Base-by-base conservation (phyloP, 352 stramenopile genomes). In the Phytophthora hybrid region DNA sequence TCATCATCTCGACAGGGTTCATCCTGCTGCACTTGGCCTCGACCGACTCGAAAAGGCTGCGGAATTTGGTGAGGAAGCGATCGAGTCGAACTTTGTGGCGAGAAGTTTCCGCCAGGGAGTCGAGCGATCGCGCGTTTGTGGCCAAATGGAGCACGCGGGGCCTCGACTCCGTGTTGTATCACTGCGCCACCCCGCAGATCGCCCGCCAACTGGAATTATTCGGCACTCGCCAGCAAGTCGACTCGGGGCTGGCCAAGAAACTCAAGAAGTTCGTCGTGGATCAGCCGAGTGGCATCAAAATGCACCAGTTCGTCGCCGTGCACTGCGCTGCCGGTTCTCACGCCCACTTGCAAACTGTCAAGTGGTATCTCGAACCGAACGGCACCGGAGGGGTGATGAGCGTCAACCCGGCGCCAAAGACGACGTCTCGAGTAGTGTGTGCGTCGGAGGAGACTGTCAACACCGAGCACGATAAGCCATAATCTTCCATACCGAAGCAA, bases 101-200 rank as follows among this genome's bases (percentile, higher is more conserved):
- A 5, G 60, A 71, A 18, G 49, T 63, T 39, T 68, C 54, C 5
- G 54, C 61, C 1, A 49, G 66, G 11, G 55, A 69, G 14, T 19
- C 66, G 9, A 59, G 55, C 11, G 71, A 81, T 2, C 71, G 71
- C 7, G 63, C 68, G 0, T 79, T 79, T 29, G 47, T 76, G 37
- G 66, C 64, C 32, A 74, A 79, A 31, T 81, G 76, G 72, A 75
- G 71, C 21, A 72, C 71, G 0, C 54, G 39, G 0, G 51, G 60
- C 1, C 55, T 77, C 1, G 76, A 82, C 39, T 70, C 62, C 19
- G 76, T 75, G 18, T n/a, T 77, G 32, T 70, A 82, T 51, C 67
- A 79, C 56, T 82, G 76, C 7, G 72, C 71, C 1, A 79, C 76
- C 0, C 71, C 64, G 3, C 68, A 75, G 19, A 79, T 82, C 21